Evolutionary conservation across 2,329 filamentous ascomycete species (phyloP), one percentile per base, ranked within the genome.

Genomic region (Fusarium mundagurra): DNA sequence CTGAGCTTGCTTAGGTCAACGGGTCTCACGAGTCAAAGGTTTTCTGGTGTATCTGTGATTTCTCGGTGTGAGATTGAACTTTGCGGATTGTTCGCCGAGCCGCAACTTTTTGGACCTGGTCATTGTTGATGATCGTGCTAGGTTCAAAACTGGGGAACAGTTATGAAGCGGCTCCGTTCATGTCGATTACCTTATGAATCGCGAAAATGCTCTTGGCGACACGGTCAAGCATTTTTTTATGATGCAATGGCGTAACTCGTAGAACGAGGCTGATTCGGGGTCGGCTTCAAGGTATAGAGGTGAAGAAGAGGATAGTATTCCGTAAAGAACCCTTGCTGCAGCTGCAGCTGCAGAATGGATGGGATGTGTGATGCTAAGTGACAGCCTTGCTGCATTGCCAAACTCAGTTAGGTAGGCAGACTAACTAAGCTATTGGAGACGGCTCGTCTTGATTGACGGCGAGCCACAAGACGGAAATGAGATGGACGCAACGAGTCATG

Each of bases 401-500:
- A 66, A 66, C 50, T 50, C 48, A 55, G 61, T 59, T 54, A 54
- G 55, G 29, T 43, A 50, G 51, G 33, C 43, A 55, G 60, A 63
- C 67, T 41, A 55, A 55, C 51, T 69, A 74, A 55, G 27, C 34
- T 72, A 74, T 75, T 75, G 71, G 54, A 58, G 65, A 64, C 55
- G 55, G 72, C 41, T 59, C 61, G 48, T 39, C 48, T 39, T 67
- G 63, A 72, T 48, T 51, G 47, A 62, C 50, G 67, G 50, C 54
- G 53, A 64, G 59, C 57, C 66, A 65, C 57, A 43, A 62, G 51
- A 76, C 67, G 73, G 73, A 75, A 74, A 75, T 70, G 67, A 70
- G 67, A 67, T 76, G 70, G 69, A 45, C 34, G 44, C 61, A 64
- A 57, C 73, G 73, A 75, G 73, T 75, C 73, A 75, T 76, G 67